These are phyloP conservation scores for Exidia glandulosa DNA, from an alignment of 768 basidiomycete genomes.

Conservation along the genomic window DNA sequence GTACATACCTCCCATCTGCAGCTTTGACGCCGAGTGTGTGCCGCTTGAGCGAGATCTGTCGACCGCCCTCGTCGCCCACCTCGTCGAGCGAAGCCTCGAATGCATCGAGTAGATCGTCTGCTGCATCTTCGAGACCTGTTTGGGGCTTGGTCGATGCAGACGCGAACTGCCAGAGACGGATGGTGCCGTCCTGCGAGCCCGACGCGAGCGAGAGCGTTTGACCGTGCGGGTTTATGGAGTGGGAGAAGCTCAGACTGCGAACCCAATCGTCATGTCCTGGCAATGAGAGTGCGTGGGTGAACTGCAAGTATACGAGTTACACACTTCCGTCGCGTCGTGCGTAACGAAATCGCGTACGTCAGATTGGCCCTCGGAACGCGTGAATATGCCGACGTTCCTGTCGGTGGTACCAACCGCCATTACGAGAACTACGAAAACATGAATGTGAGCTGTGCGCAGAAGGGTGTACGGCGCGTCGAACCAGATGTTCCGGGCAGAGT, in stretches of 20 bases:
- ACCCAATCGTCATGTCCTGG: conserved; percentile 97
- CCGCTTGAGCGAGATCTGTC: conserved; percentile 81
- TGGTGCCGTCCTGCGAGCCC: conserved; percentile 89
- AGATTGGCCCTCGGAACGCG: conserved; percentile 40
- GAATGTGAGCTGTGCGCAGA: not conserved
- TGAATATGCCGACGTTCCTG: conserved; percentile 65
- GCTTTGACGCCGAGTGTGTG: conserved; percentile 63
- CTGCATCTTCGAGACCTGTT: conserved; percentile 10
- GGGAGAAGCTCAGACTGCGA: conserved; percentile 60
- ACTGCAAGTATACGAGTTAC: conserved; percentile 26
- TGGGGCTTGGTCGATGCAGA: conserved; percentile 24
- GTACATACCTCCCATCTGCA: conserved; percentile 29
- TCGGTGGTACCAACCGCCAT: conserved; percentile 85
- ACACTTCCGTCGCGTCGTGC: not conserved
- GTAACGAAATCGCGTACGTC: conserved; percentile 25
- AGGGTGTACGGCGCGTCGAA: conserved; percentile 17
- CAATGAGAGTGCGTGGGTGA: conserved; percentile 46
- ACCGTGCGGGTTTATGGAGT: conserved; percentile 21
- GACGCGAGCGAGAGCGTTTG: conserved; percentile 68
- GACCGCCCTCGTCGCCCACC: conserved; percentile 64
- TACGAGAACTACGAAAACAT: conserved; percentile 30
- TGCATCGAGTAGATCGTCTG: conserved; percentile 70
- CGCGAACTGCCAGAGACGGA: conserved; percentile 86
- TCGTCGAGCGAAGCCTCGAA: conserved; percentile 78
- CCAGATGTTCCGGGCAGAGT: conserved; percentile 59